Conservation (phyloP, 1,139 yeast genomes). For the Kodamaea suecica region DNA sequence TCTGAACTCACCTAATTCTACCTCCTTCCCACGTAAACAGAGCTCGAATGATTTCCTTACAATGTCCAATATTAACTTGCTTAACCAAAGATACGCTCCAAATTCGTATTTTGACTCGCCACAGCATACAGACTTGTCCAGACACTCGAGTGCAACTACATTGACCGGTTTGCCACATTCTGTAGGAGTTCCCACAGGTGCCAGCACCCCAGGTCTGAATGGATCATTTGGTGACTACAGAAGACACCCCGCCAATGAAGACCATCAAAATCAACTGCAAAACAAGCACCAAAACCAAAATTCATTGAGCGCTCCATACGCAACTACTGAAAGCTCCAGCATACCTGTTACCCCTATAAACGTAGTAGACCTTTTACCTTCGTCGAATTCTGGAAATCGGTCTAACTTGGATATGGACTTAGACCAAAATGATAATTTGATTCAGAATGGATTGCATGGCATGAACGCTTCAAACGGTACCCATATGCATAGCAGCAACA, state of each 20-base stretch:
- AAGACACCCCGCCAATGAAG: slow-evolving; percentile 10
- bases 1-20: slow-evolving; percentile 1
- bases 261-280: not conserved
- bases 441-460: slow-evolving; percentile 11
- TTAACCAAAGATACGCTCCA: slow-evolving; percentile 24
- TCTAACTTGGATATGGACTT: slow-evolving; percentile 9
- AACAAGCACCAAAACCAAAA: not conserved
- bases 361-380: slow-evolving; percentile 21
- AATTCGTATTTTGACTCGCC: slow-evolving; percentile 28
- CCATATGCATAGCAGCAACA: no score
- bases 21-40: slow-evolving; percentile 1
- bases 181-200: slow-evolving; percentile 14
- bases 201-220: slow-evolving; percentile 26
- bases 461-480: slow-evolving; percentile 7
- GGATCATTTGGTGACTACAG: slow-evolving; percentile 6
- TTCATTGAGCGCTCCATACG: not conserved
- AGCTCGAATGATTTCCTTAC: slow-evolving; percentile 21
- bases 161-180: slow-evolving; percentile 8
- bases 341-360: slow-evolving; percentile 21
- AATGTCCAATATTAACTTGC: slow-evolving; percentile 26
- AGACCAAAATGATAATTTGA: slow-evolving; percentile 13
- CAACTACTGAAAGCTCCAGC: slow-evolving; percentile 4
- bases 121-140: slow-evolving; percentile 10
- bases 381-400: slow-evolving; percentile 9
- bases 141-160: slow-evolving; percentile 15